These are phyloP conservation scores for Xylaria sp. DNA, from an alignment of 495 filamentous ascomycete species.

Conservation along the genomic window DNA sequence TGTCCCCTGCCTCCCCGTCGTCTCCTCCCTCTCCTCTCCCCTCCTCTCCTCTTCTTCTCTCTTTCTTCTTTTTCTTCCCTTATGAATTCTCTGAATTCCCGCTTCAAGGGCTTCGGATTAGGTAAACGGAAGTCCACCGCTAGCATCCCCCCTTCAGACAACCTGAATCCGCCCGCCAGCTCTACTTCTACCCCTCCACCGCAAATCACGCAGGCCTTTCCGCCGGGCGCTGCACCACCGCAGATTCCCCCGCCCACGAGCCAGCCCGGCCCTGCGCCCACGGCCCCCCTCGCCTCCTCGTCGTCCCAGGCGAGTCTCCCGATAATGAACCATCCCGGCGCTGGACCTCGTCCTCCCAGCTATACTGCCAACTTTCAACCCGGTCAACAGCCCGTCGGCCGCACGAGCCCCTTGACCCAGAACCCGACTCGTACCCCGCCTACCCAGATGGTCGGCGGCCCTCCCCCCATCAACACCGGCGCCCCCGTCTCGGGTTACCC, in stretches of 20 bases:
- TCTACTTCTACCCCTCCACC: constrained; percentile 49
- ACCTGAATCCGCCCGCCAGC: constrained; percentile 41
- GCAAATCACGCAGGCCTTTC: constrained; percentile 53
- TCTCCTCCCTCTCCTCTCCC: constrained; percentile 32
- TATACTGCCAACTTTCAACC: constrained; percentile 70
- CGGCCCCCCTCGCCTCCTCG: constrained; percentile 50
- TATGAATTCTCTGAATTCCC: constrained; percentile 70
- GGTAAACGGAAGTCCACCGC: constrained; percentile 62
- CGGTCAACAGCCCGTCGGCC: constrained; percentile 59
- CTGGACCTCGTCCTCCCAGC: constrained; percentile 72
- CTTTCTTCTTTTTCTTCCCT: constrained; percentile 39
- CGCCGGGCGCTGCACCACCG: constrained; percentile 39
- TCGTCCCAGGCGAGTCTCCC: constrained; percentile 59
- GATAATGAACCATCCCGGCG: constrained; percentile 64
- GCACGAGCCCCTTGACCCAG: constrained; percentile 57
- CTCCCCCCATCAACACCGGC: constrained; percentile 74
- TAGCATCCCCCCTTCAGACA: constrained; percentile 50
- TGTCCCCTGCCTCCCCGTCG: constrained; percentile 28
- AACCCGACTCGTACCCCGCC: constrained; percentile 58
- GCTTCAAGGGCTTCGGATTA: constrained; percentile 65
- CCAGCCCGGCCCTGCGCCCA: constrained; percentile 49
- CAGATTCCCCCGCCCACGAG: constrained; percentile 27
- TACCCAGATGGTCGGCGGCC: constrained; percentile 71
- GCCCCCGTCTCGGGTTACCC: constrained; percentile 60
- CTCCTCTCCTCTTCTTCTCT: constrained; percentile 29